Evolutionary conservation across 2,329 filamentous ascomycete species (phyloP).

Genomic region (Septoria petroselini): DNA sequence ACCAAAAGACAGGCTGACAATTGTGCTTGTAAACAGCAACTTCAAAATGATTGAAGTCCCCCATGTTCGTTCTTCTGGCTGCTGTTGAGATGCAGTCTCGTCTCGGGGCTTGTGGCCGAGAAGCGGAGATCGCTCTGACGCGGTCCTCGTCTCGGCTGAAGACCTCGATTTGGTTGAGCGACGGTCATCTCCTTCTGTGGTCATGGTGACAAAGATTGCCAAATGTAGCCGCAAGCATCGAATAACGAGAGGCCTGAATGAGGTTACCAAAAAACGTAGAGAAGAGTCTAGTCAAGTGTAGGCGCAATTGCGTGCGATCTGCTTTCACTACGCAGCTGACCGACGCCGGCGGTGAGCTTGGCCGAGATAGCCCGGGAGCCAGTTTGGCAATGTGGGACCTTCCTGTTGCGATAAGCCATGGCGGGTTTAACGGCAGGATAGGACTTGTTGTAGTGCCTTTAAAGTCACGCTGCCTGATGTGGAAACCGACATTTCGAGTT

Average conservation of each 20-base stretch:
- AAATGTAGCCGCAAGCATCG: not conserved
- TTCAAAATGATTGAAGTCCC: slow-evolving; percentile 40
- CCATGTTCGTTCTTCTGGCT: slow-evolving; percentile 17
- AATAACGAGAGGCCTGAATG: not conserved
- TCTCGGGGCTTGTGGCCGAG: not conserved
- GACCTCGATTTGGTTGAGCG: not conserved
- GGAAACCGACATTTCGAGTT: no score
- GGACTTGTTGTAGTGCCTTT: no score
- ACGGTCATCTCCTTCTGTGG: slow-evolving; percentile 1
- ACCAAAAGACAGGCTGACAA: slow-evolving; percentile 54
- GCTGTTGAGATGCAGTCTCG: not conserved
- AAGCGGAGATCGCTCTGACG: slow-evolving; percentile 11
- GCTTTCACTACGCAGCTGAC: not conserved
- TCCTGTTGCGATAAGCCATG: not conserved
- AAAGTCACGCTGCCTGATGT: no score
- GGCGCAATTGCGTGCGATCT: slow-evolving; percentile 7
- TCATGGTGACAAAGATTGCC: slow-evolving; percentile 1
- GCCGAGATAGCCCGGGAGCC: slow-evolving; percentile 9
- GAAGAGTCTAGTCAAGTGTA: slow-evolving; percentile 2
- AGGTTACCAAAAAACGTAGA: not conserved
- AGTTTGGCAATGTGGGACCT: slow-evolving; percentile 3
- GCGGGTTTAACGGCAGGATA: not conserved
- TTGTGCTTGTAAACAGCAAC: slow-evolving; percentile 57
- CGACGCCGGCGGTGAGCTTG: slow-evolving; percentile 9
- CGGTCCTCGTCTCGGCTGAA: not conserved